Conservation (phyloP, 805 yeast species). For the Starmerella tilneyi region DNA sequence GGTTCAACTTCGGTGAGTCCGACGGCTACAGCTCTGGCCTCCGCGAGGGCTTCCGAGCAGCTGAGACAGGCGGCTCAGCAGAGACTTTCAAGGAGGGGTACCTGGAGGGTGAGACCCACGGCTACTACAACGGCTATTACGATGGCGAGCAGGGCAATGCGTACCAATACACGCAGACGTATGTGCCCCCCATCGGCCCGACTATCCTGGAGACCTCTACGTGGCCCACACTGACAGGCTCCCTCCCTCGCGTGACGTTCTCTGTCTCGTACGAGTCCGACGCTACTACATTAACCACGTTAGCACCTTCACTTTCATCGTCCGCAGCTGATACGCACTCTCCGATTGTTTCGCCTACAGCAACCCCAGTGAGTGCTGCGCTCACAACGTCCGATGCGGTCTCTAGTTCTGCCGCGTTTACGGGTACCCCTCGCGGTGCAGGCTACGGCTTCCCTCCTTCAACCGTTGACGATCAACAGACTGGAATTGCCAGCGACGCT, state of each 20-base stretch:
- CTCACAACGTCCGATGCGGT: too few relatives aligned
- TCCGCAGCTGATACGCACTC: not conserved
- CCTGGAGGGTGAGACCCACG: constrained; percentile 14
- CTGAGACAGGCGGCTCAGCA: constrained; percentile 6
- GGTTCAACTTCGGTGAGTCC: constrained; percentile 10
- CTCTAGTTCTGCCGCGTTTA: not conserved
- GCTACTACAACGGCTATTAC: constrained; percentile 18
- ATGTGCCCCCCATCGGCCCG: constrained; percentile 9
- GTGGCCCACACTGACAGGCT: not conserved
- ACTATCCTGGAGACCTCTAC: not conserved
- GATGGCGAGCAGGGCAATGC: constrained; percentile 15
- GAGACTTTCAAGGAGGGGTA: constrained; percentile 10
- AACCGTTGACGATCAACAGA: too few relatives aligned
- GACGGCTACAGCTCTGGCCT: constrained; percentile 18
- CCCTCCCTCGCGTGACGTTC: constrained; percentile 2
- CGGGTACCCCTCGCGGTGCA: too few relatives aligned
- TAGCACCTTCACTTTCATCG: not conserved
- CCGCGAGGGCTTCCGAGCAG: constrained; percentile 17
- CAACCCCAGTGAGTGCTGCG: too few relatives aligned
- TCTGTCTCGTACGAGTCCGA: constrained; percentile 3
- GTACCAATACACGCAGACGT: constrained; percentile 9
- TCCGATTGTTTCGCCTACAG: not conserved
- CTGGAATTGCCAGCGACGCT: too few relatives aligned
- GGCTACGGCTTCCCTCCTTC: too few relatives aligned
- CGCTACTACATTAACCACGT: not conserved